Percentiles rank a stretch among this genome's conserved stretches.
Conservation (phyloP, 805 yeast species). For the Hyphopichia homilentoma region DNA sequence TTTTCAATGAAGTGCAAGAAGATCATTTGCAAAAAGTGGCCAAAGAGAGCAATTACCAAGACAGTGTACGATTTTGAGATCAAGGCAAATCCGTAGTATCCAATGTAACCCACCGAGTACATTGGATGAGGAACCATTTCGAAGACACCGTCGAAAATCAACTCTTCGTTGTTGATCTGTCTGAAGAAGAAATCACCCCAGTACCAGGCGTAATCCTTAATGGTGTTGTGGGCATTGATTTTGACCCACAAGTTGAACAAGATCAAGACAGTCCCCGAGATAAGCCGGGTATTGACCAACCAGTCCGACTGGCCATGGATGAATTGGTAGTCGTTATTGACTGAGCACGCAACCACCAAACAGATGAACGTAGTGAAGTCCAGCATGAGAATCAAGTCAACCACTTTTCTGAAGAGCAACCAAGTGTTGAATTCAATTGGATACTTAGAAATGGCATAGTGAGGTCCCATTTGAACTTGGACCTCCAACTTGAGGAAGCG, state of each 20-base stretch:
- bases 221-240: slow-evolving; percentile 81
- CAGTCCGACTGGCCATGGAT: slow-evolving; percentile 37
- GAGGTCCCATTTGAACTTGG: slow-evolving; percentile 35
- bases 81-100: slow-evolving; percentile 80
- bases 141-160: slow-evolving; percentile 84
- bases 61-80: slow-evolving; percentile 72
- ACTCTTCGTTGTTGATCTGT: slow-evolving; percentile 55
- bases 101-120: slow-evolving; percentile 87
- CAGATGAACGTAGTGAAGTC: slow-evolving; percentile 76
- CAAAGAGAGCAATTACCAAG: slow-evolving; percentile 63
- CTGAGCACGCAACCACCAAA: slow-evolving; percentile 50
- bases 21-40: slow-evolving; percentile 73
- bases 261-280: slow-evolving; percentile 58
- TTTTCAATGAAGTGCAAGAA: slow-evolving; percentile 74
- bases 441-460: slow-evolving; percentile 22
- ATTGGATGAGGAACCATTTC: slow-evolving; percentile 90
- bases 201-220: slow-evolving; percentile 90
- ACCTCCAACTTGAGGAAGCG: slow-evolving; percentile 32
- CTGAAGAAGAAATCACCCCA: slow-evolving; percentile 93
- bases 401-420: slow-evolving; percentile 74
- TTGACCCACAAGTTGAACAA: slow-evolving; percentile 81
- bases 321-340: slow-evolving; percentile 34
- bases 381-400: slow-evolving; percentile 79
- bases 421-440: slow-evolving; percentile 82
- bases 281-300: slow-evolving; percentile 48